Base-by-base conservation (phyloP, 169 alveolate species). In the Cryptosporidium meleagridis region DNA sequence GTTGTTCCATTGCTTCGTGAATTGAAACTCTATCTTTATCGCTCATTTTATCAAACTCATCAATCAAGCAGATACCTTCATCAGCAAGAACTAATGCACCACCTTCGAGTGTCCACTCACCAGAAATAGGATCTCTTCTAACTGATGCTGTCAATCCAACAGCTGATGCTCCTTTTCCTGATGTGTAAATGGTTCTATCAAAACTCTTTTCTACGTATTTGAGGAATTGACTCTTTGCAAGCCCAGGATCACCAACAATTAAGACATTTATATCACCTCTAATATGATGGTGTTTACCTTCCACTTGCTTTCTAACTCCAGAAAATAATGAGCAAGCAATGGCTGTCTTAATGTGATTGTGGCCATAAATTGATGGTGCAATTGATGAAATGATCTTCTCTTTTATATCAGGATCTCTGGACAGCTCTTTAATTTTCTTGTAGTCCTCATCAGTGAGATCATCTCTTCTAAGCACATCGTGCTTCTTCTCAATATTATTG, bases 1-100 rank as follows among this genome's bases (percentile, higher is more conserved):
- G 99, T 93, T 99, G 99, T 93, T 99, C 99, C 99, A 99, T 99
- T 14, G 99, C 99, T 94, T 99, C 99, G 92, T 99, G 99, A 29
- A 99, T 98, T 65, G 99, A 96, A 31, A 99, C 99, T 62, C 99
- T 94, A 91, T 99, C 99, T 85, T 97, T 97, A 89, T 98, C 99
- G 70, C 98, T 98, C 99, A 99, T 99, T 93, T 99, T 99, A 92
- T 99, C 99, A 94, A 99, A 99, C 95, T 99, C 99, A 93, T 99
- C 99, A 69, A 99, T 99, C 85, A 98, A 93, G 92, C 99, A 99
- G 26, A 99, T 96, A 14, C 99, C 99, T 85, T 97, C 97, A 91
- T 98, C 99, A 21, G 99, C 99, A 58, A 98, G 92, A 84, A 96
- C 98, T 91, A 98, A 93, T 9, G 99, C 99, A 8, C 99, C 99